Evolutionary conservation across 371 early-diverging fungal genomes (phyloP).

Genomic region (Actinomucor elegans): DNA sequence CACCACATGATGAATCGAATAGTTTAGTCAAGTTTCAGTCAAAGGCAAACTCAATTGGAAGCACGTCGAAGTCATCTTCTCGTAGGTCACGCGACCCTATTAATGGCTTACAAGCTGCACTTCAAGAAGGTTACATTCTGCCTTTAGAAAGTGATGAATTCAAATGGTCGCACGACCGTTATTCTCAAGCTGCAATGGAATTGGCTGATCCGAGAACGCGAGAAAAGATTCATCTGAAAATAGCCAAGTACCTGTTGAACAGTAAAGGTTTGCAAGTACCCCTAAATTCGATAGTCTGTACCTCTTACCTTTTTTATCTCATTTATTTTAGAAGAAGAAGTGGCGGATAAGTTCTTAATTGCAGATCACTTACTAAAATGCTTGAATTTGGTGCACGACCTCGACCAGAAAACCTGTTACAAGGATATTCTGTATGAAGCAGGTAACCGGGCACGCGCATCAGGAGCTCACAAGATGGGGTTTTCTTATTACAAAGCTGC

Average conservation of each 20-base stretch:
- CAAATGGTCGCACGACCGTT: constrained; percentile 49
- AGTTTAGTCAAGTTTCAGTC: background rate
- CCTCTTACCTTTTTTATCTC: constrained; percentile 1
- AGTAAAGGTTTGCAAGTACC: constrained; percentile 7
- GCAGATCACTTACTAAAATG: constrained; percentile 46
- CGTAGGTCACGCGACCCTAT: constrained; percentile 29
- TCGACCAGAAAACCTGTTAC: constrained; percentile 24
- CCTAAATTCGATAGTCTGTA: background rate
- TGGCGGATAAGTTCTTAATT: constrained; percentile 29
- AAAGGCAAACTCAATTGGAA: background rate
- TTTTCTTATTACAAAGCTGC: constrained; percentile 35
- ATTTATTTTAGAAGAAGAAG: constrained; percentile 13
- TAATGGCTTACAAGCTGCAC: constrained; percentile 43
- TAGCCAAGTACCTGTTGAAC: constrained; percentile 33
- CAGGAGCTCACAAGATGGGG: constrained; percentile 47
- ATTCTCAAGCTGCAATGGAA: constrained; percentile 50
- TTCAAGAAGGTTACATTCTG: constrained; percentile 48
- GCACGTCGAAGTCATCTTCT: background rate
- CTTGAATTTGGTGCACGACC: constrained; percentile 13
- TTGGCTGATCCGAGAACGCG: constrained; percentile 33
- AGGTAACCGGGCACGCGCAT: constrained; percentile 33
- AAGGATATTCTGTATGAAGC: constrained; percentile 32
- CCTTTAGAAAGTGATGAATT: constrained; percentile 44
- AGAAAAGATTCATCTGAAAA: constrained; percentile 38
- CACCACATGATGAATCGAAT: background rate